Evolutionary conservation across 2,329 filamentous ascomycete genomes (phyloP).

Genomic region (Neocucurbitaria cava): DNA sequence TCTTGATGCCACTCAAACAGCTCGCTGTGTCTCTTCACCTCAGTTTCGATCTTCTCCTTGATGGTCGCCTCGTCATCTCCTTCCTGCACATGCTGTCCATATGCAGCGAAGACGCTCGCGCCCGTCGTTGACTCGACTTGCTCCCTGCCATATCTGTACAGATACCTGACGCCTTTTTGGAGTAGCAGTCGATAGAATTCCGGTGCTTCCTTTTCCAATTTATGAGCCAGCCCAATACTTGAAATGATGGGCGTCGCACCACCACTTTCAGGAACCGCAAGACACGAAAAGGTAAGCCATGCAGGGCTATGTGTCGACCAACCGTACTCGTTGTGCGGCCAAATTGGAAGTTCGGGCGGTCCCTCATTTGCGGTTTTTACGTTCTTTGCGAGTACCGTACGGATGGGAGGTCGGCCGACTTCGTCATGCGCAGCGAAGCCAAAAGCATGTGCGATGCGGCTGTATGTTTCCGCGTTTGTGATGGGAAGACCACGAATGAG

Average conservation of each 20-base stretch:
- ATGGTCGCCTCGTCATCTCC: slow-evolving; percentile 13
- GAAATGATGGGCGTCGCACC: slow-evolving; percentile 48
- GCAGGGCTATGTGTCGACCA: slow-evolving; percentile 50
- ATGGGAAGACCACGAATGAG: slow-evolving; percentile 45
- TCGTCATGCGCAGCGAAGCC: slow-evolving; percentile 45
- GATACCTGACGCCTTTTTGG: slow-evolving; percentile 40
- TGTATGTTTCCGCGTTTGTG: slow-evolving; percentile 43
- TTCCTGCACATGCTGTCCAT: slow-evolving; percentile 8
- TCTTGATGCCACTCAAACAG: slow-evolving; percentile 19
- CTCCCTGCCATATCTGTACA: slow-evolving; percentile 14
- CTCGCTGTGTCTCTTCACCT: slow-evolving; percentile 17
- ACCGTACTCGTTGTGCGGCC: slow-evolving; percentile 48
- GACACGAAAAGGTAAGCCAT: slow-evolving; percentile 44
- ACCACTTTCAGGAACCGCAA: slow-evolving; percentile 19
- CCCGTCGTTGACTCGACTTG: slow-evolving; percentile 11
- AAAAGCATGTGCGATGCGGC: slow-evolving; percentile 45
- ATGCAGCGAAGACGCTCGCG: slow-evolving; percentile 13
- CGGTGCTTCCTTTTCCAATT: slow-evolving; percentile 34
- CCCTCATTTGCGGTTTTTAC: slow-evolving; percentile 51
- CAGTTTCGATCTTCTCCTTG: slow-evolving; percentile 12
- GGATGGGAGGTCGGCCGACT: slow-evolving; percentile 43
- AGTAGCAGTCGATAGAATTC: slow-evolving; percentile 38
- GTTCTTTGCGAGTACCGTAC: slow-evolving; percentile 43
- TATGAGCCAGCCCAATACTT: slow-evolving; percentile 35
- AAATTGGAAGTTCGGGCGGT: slow-evolving; percentile 50